These are phyloP conservation scores for Gossypium davidsonii DNA, from an alignment of 441 rosid genomes.

Conservation along the genomic window DNA sequence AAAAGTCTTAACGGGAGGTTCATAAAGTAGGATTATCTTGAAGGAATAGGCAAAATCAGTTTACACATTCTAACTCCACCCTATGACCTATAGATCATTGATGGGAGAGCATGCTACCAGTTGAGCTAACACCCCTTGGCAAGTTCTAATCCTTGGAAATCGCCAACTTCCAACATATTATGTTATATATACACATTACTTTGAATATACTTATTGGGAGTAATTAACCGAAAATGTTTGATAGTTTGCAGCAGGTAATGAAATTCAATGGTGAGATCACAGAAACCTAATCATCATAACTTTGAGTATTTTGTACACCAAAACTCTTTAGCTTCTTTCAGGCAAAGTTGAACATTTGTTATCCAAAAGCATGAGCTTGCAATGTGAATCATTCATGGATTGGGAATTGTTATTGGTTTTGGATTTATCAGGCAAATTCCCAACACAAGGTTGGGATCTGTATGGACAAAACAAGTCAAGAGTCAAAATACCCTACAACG, in stretches of 20 bases:
- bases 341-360: background rate
- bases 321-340: background rate
- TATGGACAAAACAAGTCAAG: slow-evolving; percentile 1
- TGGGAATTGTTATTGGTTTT: slow-evolving; percentile 24
- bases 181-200: no score
- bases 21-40: no score
- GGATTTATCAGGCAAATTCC: slow-evolving; percentile 44
- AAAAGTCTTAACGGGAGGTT: no score
- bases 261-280: background rate
- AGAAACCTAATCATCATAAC: background rate
- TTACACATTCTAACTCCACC: no score
- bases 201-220: no score
- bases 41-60: no score
- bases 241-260: background rate
- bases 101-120: no score
- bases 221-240: no score
- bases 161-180: no score
- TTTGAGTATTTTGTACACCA: slow-evolving; percentile 3
- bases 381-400: background rate
- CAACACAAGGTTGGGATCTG: slow-evolving; percentile 12
- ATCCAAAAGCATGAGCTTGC: slow-evolving; percentile 26
- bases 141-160: no score
- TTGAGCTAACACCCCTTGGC: no score
- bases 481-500: slow-evolving; percentile 6
- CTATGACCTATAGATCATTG: no score